These are phyloP conservation scores for Stenocarpella maydis DNA, from an alignment of 2,329 filamentous ascomycete species.

Conservation along the genomic window DNA sequence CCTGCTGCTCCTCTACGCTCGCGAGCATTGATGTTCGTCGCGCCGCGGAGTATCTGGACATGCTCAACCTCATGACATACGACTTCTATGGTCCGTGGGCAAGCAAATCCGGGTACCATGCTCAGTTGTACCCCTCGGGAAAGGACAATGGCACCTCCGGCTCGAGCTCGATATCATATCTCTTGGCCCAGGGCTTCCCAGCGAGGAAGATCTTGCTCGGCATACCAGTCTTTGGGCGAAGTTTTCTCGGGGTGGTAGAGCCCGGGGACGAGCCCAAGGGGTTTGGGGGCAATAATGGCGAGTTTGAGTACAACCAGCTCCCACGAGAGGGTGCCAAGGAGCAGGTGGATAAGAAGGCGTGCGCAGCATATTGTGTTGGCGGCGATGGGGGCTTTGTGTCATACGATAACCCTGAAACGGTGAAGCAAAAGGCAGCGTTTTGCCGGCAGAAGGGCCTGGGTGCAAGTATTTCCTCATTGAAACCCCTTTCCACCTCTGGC, in stretches of 20 bases:
- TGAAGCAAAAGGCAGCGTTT: slow-evolving; percentile 77
- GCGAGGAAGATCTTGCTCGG: slow-evolving; percentile 77
- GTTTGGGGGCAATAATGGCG: slow-evolving; percentile 59
- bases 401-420: slow-evolving; percentile 81
- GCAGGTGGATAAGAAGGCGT: slow-evolving; percentile 70
- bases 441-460: slow-evolving; percentile 76
- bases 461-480: slow-evolving; percentile 50
- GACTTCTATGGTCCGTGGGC: slow-evolving; percentile 81
- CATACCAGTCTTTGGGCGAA: slow-evolving; percentile 78
- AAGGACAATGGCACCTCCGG: slow-evolving; percentile 65
- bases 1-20: slow-evolving; percentile 71
- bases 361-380: slow-evolving; percentile 76
- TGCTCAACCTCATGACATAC: slow-evolving; percentile 82
- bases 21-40: slow-evolving; percentile 72
- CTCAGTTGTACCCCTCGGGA: slow-evolving; percentile 74
- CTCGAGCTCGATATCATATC: slow-evolving; percentile 71
- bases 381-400: slow-evolving; percentile 80
- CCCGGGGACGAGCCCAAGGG: slow-evolving; percentile 69
- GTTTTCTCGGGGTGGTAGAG: slow-evolving; percentile 72
- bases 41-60: slow-evolving; percentile 73
- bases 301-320: slow-evolving; percentile 78
- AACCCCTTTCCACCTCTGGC: background rate
- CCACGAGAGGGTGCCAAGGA: slow-evolving; percentile 70
- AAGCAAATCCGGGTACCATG: slow-evolving; percentile 73
- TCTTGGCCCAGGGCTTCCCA: slow-evolving; percentile 72